Base-by-base conservation (phyloP, 257 asterid species). In the Rhazya stricta region DNA sequence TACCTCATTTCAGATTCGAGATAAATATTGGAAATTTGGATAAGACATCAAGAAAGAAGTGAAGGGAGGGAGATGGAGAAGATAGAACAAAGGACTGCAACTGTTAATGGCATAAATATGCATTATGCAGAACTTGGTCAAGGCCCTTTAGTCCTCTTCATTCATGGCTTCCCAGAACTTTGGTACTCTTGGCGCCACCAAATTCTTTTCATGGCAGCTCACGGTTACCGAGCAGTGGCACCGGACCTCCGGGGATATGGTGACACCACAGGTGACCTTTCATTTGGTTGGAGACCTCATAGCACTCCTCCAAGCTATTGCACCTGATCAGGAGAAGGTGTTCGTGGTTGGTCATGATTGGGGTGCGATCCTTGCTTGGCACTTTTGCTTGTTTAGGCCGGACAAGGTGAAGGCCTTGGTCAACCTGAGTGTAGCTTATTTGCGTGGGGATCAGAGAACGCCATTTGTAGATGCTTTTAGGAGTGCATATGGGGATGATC, bases 231-330 rank as follows among this genome's bases (percentile, higher is more conserved):
- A 11, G 82, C 82, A 6, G 70, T 81, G 51, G 85, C 80, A 13
- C 85, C 85, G 10, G 80, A 81, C 39, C 85, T 81, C 48, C 79
- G 82, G 16, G 85, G 85, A 36, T 81, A 72, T 34, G 85, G 79
- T 1, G 85, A 77, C 71, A 68, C 85, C 42, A 76, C 80, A 6
- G 77, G 74, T 3, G 69, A 48, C 39, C 36, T 42, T 62, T 51
- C 85, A 78, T 70, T 6, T 71, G 3, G 83, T 81, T 25, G 85
- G 85, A 13, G 85, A 81, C 45, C 34, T 81, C 16, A 73, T 81
- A 58, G 78, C 57, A 4, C 78, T 81, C 23, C 81, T 80, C 23
- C 75, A 76, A 43, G 48, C 48, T 32, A 66, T 75, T 29, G 79
- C 73, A 3, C 57, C 72, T 10, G 61, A 65, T 2, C 36, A 69